These are phyloP conservation scores for Phytophthora pinifolia DNA, from an alignment of 352 stramenopile genomes.

Conservation along the genomic window DNA sequence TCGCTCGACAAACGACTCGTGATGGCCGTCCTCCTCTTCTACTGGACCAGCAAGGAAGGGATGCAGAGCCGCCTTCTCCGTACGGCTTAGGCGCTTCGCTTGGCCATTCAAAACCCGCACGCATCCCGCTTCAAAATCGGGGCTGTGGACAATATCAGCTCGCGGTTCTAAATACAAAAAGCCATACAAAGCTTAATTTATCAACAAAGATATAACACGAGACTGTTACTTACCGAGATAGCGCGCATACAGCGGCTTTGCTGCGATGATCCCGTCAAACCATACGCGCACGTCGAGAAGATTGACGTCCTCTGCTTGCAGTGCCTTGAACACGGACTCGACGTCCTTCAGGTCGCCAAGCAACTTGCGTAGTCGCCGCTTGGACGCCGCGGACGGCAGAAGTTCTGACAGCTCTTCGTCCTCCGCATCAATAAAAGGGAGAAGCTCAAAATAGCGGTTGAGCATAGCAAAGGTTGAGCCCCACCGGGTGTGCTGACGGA, in stretches of 20 bases:
- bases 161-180: no score
- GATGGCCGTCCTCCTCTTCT: background rate
- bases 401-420: conserved; percentile 1
- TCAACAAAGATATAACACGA: no score
- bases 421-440: background rate
- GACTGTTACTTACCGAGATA: background rate
- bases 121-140: no score
- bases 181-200: no score
- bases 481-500: background rate
- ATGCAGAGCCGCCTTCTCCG: background rate
- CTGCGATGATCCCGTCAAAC: conserved; percentile 3
- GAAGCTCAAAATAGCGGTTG: conserved; percentile 5
- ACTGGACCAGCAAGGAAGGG: background rate
- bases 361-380: background rate
- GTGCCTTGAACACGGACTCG: conserved; percentile 7
- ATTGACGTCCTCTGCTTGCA: background rate
- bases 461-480: conserved; percentile 2
- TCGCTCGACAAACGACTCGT: background rate
- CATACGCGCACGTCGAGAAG: conserved; percentile 9
- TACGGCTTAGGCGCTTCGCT: no score
- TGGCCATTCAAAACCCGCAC: no score
- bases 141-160: no score
- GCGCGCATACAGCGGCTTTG: background rate
- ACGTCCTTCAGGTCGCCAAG: conserved; percentile 3
- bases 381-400: background rate